Percentiles rank a stretch among this genome's conserved stretches.
Evolutionary conservation across 768 basidiomycete species (phyloP).

Genomic region (Panus rudis): DNA sequence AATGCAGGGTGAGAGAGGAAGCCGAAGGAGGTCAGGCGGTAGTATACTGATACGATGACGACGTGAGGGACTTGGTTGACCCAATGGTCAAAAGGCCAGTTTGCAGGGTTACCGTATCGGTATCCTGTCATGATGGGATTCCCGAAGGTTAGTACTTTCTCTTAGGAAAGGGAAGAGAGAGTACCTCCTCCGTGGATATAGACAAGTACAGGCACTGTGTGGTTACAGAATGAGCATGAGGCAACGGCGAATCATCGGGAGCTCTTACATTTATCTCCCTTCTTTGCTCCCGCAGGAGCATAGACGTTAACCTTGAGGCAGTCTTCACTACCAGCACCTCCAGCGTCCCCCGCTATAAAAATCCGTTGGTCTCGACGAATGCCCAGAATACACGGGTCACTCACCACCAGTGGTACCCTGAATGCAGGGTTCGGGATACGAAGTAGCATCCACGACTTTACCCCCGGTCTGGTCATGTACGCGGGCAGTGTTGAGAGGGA

Average conservation of each 20-base stretch:
- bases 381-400: conserved; percentile 2
- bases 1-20: conserved; percentile 51
- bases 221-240: neutral
- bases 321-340: conserved; percentile 61
- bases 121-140: conserved; percentile 32
- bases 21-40: conserved; percentile 56
- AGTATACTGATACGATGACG: conserved; percentile 60
- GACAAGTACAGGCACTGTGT: conserved; percentile 31
- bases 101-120: conserved; percentile 51
- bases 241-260: neutral
- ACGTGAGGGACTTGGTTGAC: conserved; percentile 56
- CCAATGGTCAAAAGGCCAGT: conserved; percentile 65
- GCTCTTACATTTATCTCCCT: conserved; percentile 39
- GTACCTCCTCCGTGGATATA: conserved; percentile 35
- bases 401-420: conserved; percentile 48
- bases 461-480: conserved; percentile 30
- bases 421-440: conserved; percentile 52
- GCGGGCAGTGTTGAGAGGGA: conserved; percentile 43
- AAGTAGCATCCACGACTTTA: conserved; percentile 40
- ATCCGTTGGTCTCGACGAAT: conserved; percentile 7
- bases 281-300: conserved; percentile 40
- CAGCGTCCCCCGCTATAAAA: conserved; percentile 41
- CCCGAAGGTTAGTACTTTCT: neutral
- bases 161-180: neutral
- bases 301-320: conserved; percentile 66